A percentile compares a stretch with the other conserved stretches of the same genome.
phyloP scores from a whole-genome alignment of 176 grass and related monocot genomes.

The Bonia amplexicaulis region DNA sequence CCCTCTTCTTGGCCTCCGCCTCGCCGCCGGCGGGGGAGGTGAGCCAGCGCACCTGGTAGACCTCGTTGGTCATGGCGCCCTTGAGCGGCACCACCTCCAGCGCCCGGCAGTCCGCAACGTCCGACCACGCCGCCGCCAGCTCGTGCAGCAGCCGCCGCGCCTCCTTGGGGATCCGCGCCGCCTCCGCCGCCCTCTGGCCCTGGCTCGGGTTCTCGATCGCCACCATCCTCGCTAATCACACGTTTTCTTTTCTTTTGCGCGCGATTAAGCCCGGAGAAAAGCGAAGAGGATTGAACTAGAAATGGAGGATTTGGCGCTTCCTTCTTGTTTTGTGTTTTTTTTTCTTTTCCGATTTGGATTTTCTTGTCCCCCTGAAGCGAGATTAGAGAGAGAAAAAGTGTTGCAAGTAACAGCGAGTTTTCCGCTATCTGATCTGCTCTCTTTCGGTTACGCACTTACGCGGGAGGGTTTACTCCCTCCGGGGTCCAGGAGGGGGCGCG shows the following conservation, averaged over 20 bases:
- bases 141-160: constrained; percentile 63
- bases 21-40: neutral
- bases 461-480: neutral
- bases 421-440: neutral
- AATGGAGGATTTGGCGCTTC: neutral
- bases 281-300: neutral
- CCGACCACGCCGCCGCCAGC: constrained; percentile 62
- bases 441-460: too few species aligned
- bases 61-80: constrained; percentile 98
- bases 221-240: constrained; percentile 50
- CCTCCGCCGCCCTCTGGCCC: neutral
- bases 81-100: constrained; percentile 80
- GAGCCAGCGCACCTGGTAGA: constrained; percentile 82
- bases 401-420: neutral
- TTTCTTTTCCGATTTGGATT: neutral
- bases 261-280: neutral
- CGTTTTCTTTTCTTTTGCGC: neutral
- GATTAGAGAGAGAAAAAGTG: neutral
- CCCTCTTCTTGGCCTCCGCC: constrained; percentile 32
- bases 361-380: neutral
- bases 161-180: constrained; percentile 73
- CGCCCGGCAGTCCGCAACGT: constrained; percentile 64
- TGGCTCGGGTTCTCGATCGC: constrained; percentile 56
- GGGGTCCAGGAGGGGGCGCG: neutral
- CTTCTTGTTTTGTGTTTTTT: neutral